Base-by-base conservation (phyloP, 495 filamentous ascomycete genomes). In the Penicillium paxilli region DNA sequence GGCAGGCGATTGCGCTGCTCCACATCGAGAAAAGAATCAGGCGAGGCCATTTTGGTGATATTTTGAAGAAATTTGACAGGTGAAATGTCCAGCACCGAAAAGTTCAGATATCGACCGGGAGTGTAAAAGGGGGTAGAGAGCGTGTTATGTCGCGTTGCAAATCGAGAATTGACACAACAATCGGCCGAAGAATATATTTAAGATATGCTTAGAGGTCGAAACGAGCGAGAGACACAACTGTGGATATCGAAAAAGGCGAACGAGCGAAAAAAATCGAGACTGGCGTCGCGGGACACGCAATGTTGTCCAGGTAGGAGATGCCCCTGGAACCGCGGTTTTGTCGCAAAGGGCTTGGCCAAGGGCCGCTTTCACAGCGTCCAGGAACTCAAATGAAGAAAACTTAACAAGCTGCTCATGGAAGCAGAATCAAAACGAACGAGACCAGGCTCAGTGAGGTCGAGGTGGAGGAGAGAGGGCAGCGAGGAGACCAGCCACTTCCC, bases 1-100 rank as follows among this genome's bases (percentile, higher is more conserved):
- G 94, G 94, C 10, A 99, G 82, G 32, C 94, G 83, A 65, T 96
- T 94, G 47, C 94, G 85, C 64, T 71, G 68, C 67, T 76, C 72
- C 51, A 68, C 37, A 22, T 75, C 73, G 8, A 58, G 48, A 44
- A 70, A 58, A 20, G 58, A 62, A 20, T 67, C 66, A 5, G 60
- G 58, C 14, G 70, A 62, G 44, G 70, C 52, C 73, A 76, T 76
- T 33, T 60, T 69, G 57, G 44, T 26, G n/a, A 35, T 28, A 32
- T 32, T 44, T 54, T 30, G 19, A 41, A 14, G 16, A 33, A 35
- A 45, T 30, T 50, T 44, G n/a, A 46, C 46, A 35, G 55, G 60
- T 57, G 57, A 50, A 54, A 47, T 44, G n/a, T 55, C 58, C 57
- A 66, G 63, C 60, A 57, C 55, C 58, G 46, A 57, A 26, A 37